phyloP scores from a whole-genome alignment of 176 grass and related monocot species.

The Stipa capillata region DNA sequence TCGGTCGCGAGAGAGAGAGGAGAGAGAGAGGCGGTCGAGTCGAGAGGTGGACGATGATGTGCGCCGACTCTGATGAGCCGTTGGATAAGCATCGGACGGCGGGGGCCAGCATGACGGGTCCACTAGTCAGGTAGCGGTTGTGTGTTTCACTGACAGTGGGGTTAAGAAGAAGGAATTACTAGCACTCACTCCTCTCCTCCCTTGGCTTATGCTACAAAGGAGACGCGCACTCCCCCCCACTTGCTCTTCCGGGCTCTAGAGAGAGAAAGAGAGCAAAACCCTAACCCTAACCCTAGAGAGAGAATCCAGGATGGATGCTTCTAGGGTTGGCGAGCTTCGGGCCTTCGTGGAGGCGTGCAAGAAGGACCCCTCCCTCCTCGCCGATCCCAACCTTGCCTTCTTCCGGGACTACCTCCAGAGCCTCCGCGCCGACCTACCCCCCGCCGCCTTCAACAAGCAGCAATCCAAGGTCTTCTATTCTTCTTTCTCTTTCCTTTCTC shows the following conservation, averaged over 20 bases:
- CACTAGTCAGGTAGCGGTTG: not conserved
- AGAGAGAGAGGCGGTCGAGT: not conserved
- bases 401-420: conserved; percentile 80
- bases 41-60: not conserved
- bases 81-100: not conserved
- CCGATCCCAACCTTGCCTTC: conserved; percentile 77
- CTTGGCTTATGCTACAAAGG: too few species aligned
- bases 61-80: not conserved
- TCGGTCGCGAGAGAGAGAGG: not conserved
- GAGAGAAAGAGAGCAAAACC: not conserved
- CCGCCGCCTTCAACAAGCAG: conserved; percentile 24
- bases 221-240: not conserved
- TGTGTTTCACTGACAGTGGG: not conserved
- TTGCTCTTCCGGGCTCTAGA: not conserved
- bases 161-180: too few species aligned
- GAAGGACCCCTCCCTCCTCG: conserved; percentile 57
- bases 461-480: too few species aligned
- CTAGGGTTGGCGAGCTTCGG: not conserved
- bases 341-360: conserved; percentile 74
- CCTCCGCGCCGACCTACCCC: conserved; percentile 68
- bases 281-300: not conserved
- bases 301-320: conserved; percentile 1
- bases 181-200: too few species aligned
- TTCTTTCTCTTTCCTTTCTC: too few species aligned
- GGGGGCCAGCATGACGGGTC: not conserved